Evolutionary conservation across 352 stramenopile genomes (phyloP), one percentile per base, ranked within the genome.

Genomic region (Phytophthora niederhauseri): DNA sequence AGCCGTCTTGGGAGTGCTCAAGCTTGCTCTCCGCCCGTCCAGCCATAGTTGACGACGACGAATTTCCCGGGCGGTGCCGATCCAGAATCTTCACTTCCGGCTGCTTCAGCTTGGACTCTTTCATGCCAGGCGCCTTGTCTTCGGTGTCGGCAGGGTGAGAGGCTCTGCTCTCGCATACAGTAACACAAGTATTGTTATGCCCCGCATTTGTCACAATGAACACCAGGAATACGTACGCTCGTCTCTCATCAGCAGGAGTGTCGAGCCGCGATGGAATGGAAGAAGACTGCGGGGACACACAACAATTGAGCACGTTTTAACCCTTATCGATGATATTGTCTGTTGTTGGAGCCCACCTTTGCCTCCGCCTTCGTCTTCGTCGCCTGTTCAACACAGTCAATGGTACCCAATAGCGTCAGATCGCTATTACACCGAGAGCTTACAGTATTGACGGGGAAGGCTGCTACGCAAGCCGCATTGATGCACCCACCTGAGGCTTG

Each of bases 21-120:
- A 72, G 61, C 61, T 90, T 91, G 61, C 70, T 82, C 24, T 91
- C 79, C 6, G 81, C 73, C 20, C 72, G 55, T 17, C 48, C 58
- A 19, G 58, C 60, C 51, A 53, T 70, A 38, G 50, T 66, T 64
- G 48, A 26, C 6, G 58, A 70, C 3, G 68, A 73, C 3, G 68
- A 67, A 28, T 56, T 63, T 4, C 24, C 57, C 9, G 58, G 22
- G 9, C 78, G 73, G n/a, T 79, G 61, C 7, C 76, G 76, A 54
- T 88, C 78, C 15, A 80, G 65, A 49, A 88, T 84, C 52, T 78
- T 86, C 12, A 81, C 69, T 66, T 90, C 85, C 7, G 85, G 81
- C 31, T 87, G 85, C 70, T 89, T 91, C 6, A 91, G 73, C 61
- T 91, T 93, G n/a, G 85, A 91, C 61, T 90, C 82, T 61, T 88